phyloP scores from a whole-genome alignment of 768 basidiomycete genomes.

The Boletus edulis region DNA sequence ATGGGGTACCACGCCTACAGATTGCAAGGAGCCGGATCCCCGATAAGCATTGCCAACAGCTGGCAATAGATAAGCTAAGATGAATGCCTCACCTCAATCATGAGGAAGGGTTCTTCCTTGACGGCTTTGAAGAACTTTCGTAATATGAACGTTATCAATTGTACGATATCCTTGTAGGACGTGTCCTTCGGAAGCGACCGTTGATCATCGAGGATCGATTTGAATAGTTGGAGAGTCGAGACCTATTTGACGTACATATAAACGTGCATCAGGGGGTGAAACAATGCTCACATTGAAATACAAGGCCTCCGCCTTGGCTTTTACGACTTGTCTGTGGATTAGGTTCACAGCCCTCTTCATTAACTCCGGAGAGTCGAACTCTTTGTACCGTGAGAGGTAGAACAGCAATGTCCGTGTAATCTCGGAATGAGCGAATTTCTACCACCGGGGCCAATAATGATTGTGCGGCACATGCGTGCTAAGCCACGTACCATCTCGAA shows the following conservation, averaged over 20 bases:
- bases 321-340: conserved; percentile 88
- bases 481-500: conserved; percentile 73
- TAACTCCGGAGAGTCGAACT: conserved; percentile 70
- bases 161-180: conserved; percentile 78
- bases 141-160: conserved; percentile 82
- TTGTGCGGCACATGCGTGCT: conserved; percentile 15
- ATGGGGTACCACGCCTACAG: conserved; percentile 84
- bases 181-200: conserved; percentile 75
- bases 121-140: conserved; percentile 94
- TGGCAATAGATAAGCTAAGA: conserved; percentile 22
- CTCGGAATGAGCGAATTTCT: conserved; percentile 91
- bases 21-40: not conserved
- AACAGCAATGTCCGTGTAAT: conserved; percentile 80
- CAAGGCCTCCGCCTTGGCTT: conserved; percentile 88
- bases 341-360: conserved; percentile 89
- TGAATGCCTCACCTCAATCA: conserved; percentile 71
- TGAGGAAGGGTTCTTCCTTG: conserved; percentile 78
- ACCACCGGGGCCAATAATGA: conserved; percentile 17
- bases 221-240: conserved; percentile 86
- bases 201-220: conserved; percentile 78
- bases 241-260: conserved; percentile 52
- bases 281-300: conserved; percentile 80
- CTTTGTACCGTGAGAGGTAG: conserved; percentile 82
- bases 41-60: conserved; percentile 21
- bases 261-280: conserved; percentile 3